These are phyloP conservation scores for Fonsecaea multimorphosa DNA, from an alignment of 2,329 filamentous ascomycete species.

Conservation along the genomic window DNA sequence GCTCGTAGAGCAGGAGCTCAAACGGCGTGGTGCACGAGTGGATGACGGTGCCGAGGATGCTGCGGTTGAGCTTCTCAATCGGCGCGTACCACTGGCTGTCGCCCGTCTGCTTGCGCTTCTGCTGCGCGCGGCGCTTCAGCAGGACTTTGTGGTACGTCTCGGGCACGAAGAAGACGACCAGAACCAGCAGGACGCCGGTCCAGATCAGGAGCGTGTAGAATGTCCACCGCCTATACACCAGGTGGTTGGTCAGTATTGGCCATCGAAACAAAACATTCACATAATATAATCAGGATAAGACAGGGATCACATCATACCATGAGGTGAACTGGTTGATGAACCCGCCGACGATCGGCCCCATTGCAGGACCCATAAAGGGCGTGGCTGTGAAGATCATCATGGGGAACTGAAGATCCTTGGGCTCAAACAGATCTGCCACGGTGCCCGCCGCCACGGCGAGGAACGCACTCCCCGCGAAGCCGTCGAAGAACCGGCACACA, in stretches of 20 bases:
- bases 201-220: slow-evolving; percentile 87
- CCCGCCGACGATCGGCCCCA: slow-evolving; percentile 35
- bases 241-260: neutral
- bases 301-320: slow-evolving; percentile 46
- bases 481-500: slow-evolving; percentile 74
- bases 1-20: slow-evolving; percentile 78
- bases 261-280: no score
- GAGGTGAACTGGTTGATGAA: slow-evolving; percentile 72
- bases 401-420: slow-evolving; percentile 69
- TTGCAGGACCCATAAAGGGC: slow-evolving; percentile 64
- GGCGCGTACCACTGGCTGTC: slow-evolving; percentile 74
- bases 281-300: no score
- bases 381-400: slow-evolving; percentile 75
- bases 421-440: slow-evolving; percentile 73
- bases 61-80: slow-evolving; percentile 74
- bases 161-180: slow-evolving; percentile 75
- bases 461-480: slow-evolving; percentile 62
- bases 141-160: slow-evolving; percentile 80
- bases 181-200: slow-evolving; percentile 67
- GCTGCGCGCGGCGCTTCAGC: slow-evolving; percentile 77
- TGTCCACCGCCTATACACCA: slow-evolving; percentile 68
- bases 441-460: slow-evolving; percentile 73
- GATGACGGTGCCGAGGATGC: slow-evolving; percentile 67
- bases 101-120: slow-evolving; percentile 73
- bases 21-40: slow-evolving; percentile 68